Conservation (phyloP, 1,139 yeast species). For the Saccharomyces hybrid region DNA sequence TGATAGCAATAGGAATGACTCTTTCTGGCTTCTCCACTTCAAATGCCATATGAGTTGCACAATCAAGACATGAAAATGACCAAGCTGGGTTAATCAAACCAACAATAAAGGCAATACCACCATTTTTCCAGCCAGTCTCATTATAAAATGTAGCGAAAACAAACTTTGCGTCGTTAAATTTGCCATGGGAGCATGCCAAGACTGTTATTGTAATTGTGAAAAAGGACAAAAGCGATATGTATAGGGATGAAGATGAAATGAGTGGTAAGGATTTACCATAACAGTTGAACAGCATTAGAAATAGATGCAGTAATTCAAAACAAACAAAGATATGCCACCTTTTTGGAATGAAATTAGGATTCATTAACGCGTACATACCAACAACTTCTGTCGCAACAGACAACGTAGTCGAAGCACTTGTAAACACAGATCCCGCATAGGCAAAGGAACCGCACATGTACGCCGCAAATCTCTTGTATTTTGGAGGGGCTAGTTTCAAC, state of each 20-base stretch:
- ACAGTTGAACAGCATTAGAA: conserved; percentile 46
- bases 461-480: conserved; percentile 45
- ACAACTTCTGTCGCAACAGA: conserved; percentile 46
- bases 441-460: conserved; percentile 53
- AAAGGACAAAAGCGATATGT: conserved; percentile 49
- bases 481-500: conserved; percentile 45
- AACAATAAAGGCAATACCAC: conserved; percentile 56
- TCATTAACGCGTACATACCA: conserved; percentile 49
- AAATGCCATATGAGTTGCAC: conserved; percentile 66
- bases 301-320: conserved; percentile 39
- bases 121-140: conserved; percentile 56
- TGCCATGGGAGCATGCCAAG: conserved; percentile 47
- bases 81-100: conserved; percentile 64
- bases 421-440: conserved; percentile 52
- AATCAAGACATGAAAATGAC: conserved; percentile 60
- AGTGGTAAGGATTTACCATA: conserved; percentile 52
- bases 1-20: conserved; percentile 54
- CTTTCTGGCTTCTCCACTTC: conserved; percentile 54
- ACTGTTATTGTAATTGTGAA: conserved; percentile 50
- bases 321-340: conserved; percentile 57
- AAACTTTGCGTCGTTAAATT: conserved; percentile 49
- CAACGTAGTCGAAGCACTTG: conserved; percentile 53
- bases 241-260: conserved; percentile 47
- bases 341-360: conserved; percentile 40
- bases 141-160: conserved; percentile 57